Conservation (phyloP, 139 green algal genomes). For the Picochlorum sp. region DNA sequence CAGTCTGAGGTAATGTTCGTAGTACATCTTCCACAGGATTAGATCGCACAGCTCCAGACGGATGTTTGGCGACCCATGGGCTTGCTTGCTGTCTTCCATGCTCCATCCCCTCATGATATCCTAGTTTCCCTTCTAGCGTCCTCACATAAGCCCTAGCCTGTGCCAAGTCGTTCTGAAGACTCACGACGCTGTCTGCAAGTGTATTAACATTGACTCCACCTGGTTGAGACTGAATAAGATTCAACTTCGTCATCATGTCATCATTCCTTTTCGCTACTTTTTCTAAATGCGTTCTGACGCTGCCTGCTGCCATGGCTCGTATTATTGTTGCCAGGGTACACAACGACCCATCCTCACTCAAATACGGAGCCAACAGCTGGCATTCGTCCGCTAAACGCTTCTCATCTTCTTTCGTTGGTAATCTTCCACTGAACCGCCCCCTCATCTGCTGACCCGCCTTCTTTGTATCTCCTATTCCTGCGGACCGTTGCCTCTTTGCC, state of each 20-base stretch:
- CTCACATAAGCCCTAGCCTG: background rate
- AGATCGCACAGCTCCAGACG: too few species aligned
- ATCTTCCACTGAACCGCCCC: constrained; percentile 66
- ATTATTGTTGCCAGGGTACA: constrained; percentile 77
- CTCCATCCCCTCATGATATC: background rate
- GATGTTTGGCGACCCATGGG: background rate
- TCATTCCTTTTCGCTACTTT: constrained; percentile 26
- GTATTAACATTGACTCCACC: background rate
- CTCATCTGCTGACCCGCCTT: constrained; percentile 35
- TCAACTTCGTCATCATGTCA: background rate
- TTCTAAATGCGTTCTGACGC: constrained; percentile 56
- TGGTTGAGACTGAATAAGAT: background rate
- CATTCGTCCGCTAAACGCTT: constrained; percentile 70
- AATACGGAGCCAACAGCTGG: constrained; percentile 57
- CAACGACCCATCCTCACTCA: constrained; percentile 59
- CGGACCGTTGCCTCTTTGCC: background rate
- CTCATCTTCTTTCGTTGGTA: constrained; percentile 79
- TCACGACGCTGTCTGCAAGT: background rate
- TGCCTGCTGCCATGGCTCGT: constrained; percentile 60
- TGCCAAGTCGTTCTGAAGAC: background rate
- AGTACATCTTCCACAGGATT: too few species aligned
- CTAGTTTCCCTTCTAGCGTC: background rate
- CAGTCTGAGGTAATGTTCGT: too few species aligned
- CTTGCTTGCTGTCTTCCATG: background rate
- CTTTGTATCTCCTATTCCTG: background rate